Conservation (phyloP, 2,329 filamentous ascomycete species). For the Alternaria tenuissima region DNA sequence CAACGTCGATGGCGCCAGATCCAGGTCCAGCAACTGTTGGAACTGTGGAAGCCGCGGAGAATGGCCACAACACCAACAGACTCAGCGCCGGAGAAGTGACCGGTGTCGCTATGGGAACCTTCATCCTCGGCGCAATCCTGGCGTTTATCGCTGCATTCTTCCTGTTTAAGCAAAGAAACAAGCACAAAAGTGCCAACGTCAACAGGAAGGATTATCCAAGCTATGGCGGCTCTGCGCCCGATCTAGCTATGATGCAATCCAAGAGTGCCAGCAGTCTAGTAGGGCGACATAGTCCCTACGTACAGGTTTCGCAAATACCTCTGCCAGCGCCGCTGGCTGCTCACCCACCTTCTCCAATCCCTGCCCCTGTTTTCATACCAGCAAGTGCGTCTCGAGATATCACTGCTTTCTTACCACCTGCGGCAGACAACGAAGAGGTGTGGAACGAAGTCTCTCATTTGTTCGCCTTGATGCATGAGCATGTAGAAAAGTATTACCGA, state of each 20-base stretch:
- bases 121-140: slow-evolving; percentile 39
- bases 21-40: not conserved
- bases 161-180: slow-evolving; percentile 39
- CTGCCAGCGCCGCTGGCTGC: slow-evolving; percentile 9
- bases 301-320: slow-evolving; percentile 39
- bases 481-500: slow-evolving; percentile 46
- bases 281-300: slow-evolving; percentile 32
- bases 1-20: not conserved
- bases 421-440: slow-evolving; percentile 34
- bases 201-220: slow-evolving; percentile 18
- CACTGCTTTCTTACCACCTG: slow-evolving; percentile 33
- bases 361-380: slow-evolving; percentile 8
- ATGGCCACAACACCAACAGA: not conserved
- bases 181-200: slow-evolving; percentile 12
- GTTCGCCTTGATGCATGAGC: slow-evolving; percentile 38
- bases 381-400: slow-evolving; percentile 22
- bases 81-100: slow-evolving; percentile 28
- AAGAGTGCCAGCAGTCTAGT: slow-evolving; percentile 24
- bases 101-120: slow-evolving; percentile 33
- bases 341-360: not conserved
- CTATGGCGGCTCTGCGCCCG: slow-evolving; percentile 34
- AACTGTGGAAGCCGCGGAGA: not conserved
- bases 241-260: slow-evolving; percentile 34
- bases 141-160: slow-evolving; percentile 41
- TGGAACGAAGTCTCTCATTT: slow-evolving; percentile 29